Percentiles rank a stretch among this genome's conserved stretches.
phyloP scores from a whole-genome alignment of 768 basidiomycete species.

The Boletus patriciae region DNA sequence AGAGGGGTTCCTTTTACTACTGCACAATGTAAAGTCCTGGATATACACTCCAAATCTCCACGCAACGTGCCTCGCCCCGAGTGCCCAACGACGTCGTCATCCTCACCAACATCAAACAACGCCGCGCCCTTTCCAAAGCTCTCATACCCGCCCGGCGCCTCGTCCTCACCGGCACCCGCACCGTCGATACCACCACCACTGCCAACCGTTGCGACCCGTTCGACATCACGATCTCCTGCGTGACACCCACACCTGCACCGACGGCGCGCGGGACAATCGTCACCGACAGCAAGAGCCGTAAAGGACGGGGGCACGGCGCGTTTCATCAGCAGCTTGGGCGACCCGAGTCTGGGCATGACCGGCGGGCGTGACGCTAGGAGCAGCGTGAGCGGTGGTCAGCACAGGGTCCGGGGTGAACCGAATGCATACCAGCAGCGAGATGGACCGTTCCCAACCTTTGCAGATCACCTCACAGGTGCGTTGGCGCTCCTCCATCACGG shows the following conservation, averaged over 20 bases:
- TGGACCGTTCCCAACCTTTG: constrained; percentile 77
- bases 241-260: constrained; percentile 76
- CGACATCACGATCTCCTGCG: constrained; percentile 83
- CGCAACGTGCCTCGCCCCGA: constrained; percentile 76
- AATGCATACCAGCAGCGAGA: constrained; percentile 38
- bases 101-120: constrained; percentile 52
- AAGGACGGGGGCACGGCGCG: constrained; percentile 92
- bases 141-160: constrained; percentile 19
- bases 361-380: background rate
- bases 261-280: constrained; percentile 90
- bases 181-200: constrained; percentile 1
- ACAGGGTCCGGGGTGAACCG: background rate
- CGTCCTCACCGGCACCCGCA: background rate
- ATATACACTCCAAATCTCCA: constrained; percentile 76
- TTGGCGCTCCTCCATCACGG: constrained; percentile 80
- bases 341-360: too few species aligned
- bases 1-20: too few species aligned
- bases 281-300: constrained; percentile 87
- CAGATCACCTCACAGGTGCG: constrained; percentile 71
- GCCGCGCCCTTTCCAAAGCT: constrained; percentile 35
- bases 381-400: background rate
- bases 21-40: too few species aligned
- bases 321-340: constrained; percentile 62
- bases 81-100: constrained; percentile 60
- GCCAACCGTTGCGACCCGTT: constrained; percentile 90